Base-by-base conservation (phyloP, 352 stramenopile genomes). In the Phytophthora litchii region DNA sequence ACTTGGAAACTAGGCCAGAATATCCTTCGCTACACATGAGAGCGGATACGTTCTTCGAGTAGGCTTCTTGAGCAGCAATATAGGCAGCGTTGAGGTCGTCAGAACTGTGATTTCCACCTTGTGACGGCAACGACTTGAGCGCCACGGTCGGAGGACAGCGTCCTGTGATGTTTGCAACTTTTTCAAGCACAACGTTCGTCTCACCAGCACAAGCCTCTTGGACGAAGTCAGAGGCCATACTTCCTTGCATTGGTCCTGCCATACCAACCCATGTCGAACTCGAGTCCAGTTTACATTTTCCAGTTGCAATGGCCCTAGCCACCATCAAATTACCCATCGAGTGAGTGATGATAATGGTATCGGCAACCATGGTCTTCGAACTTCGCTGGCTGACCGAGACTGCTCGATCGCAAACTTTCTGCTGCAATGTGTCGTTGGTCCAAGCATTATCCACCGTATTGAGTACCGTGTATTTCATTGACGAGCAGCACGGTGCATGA, bases 21-120 rank as follows among this genome's bases (percentile, higher is more conserved):
- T 57, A 59, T 6, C 29, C 49, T 37, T 38, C 40, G 16, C 70
- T 64, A 38, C 73, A 82, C 13, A 76, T 69, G 3, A 60, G 44
- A 2, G 43, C 58, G 1, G 32, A 42, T n/a, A 70, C 53, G 21
- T 70, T 36, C 34, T 55, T 55, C 19, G 25, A 34, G 34, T 70
- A 63, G 0, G 55, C 59, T 20, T 48, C 48, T 23, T 67, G 67
- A 3, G 54, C 44, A 4, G 52, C 59, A 8, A 29, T 38, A 20
- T 67, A 70, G 2, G 68, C 46, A 12, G 38, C 40, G 16, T 56
- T 40, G 10, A 70, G 29, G 7, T 23, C 19, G 3, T 31, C 17
- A 3, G 50, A 53, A 21, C 35, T 50, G 54, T 61, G 64, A 4
- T 41, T 43, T 7, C 38, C 67, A 8, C 34, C 36, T 19, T 76